A percentile compares a stretch with the other conserved stretches of the same genome.
Conservation (phyloP, 2,329 filamentous ascomycete genomes). For the Colletotrichum australisinense region DNA sequence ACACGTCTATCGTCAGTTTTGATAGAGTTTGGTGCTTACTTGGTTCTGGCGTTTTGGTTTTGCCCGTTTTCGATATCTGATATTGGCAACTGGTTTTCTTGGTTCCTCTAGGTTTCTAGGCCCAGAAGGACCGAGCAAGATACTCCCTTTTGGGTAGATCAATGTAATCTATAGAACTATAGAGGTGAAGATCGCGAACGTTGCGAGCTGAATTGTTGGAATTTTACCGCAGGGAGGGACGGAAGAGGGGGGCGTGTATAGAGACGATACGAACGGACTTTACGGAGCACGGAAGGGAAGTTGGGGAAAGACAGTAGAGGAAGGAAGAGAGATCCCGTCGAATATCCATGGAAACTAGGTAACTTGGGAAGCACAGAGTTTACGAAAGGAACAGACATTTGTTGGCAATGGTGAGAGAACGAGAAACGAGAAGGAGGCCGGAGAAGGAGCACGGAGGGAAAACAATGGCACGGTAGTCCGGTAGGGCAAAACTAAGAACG, state of each 20-base stretch:
- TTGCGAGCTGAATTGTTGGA: background rate
- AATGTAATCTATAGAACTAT: background rate
- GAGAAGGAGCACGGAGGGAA: background rate
- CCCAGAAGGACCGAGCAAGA: constrained; percentile 5
- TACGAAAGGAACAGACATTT: constrained; percentile 1
- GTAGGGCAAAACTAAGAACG: no score
- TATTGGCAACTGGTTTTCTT: background rate
- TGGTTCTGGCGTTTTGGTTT: background rate
- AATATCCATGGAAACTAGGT: background rate
- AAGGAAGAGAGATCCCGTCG: no score
- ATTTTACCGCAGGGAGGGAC: background rate
- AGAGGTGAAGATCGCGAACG: background rate
- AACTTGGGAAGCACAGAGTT: background rate
- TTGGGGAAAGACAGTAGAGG: background rate
- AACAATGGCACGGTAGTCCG: no score
- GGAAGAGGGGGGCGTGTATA: background rate
- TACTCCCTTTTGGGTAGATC: background rate
- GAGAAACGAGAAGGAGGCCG: background rate
- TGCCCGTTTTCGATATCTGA: background rate
- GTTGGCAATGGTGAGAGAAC: background rate
- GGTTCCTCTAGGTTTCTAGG: background rate
- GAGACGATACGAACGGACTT: constrained; percentile 2
- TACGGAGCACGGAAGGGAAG: constrained; percentile 11
- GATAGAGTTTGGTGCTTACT: background rate
- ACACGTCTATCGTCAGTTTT: no score